These are phyloP conservation scores for Pyrenophora teres DNA, from an alignment of 2,329 filamentous ascomycete species.

Conservation along the genomic window DNA sequence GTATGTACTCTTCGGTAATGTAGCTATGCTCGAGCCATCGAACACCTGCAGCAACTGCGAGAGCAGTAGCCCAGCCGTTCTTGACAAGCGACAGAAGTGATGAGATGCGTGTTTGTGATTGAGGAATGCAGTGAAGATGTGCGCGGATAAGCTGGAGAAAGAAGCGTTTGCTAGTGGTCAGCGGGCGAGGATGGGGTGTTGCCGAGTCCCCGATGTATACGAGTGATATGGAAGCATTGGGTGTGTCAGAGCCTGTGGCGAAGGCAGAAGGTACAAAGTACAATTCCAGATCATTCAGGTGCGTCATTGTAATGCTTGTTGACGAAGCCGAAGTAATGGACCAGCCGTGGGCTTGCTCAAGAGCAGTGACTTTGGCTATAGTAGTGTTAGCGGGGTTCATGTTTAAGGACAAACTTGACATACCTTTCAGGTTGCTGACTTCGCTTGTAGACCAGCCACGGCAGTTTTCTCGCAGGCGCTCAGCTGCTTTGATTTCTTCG, in stretches of 20 bases:
- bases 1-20: conserved; percentile 66
- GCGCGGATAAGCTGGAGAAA: conserved; percentile 75
- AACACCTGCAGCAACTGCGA: conserved; percentile 63
- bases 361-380: conserved; percentile 65
- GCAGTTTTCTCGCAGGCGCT: conserved; percentile 83
- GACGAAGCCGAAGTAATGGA: conserved; percentile 67
- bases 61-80: conserved; percentile 68
- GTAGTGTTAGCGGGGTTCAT: conserved; percentile 43
- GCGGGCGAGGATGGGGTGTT: conserved; percentile 58
- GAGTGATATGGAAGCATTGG: conserved; percentile 63
- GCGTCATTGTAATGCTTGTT: conserved; percentile 70
- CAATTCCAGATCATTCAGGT: conserved; percentile 72
- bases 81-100: conserved; percentile 65
- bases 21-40: conserved; percentile 66
- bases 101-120: conserved; percentile 61
- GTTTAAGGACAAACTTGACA: conserved; percentile 22
- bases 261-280: conserved; percentile 72
- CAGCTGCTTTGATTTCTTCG: conserved; percentile 78
- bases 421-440: conserved; percentile 78
- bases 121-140: conserved; percentile 65
- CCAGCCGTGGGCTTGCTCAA: conserved; percentile 74
- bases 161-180: conserved; percentile 72
- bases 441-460: conserved; percentile 86
- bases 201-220: conserved; percentile 69
- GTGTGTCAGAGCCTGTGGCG: conserved; percentile 50